Conservation (phyloP, 805 yeast species). For the Saccharomycopsis capsularis region DNA sequence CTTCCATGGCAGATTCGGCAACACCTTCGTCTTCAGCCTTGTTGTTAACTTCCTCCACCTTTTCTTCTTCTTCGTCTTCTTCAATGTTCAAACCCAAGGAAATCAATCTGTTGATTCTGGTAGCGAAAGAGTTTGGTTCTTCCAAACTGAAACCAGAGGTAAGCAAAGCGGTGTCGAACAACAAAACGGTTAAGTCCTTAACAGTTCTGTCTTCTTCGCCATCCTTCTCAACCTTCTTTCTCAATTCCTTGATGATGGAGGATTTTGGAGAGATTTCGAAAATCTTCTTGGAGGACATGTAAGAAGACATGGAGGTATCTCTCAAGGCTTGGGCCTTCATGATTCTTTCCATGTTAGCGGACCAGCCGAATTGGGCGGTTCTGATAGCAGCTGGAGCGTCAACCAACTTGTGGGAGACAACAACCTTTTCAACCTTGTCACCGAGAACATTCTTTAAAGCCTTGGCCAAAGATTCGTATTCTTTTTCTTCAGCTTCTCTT, state of each 20-base stretch:
- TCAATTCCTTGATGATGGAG: slow-evolving; percentile 90
- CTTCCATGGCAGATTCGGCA: slow-evolving; percentile 97
- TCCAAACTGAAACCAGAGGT: slow-evolving; percentile 99
- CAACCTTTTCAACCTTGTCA: slow-evolving; percentile 98
- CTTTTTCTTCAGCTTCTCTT: slow-evolving; percentile 90
- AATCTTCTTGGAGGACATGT: slow-evolving; percentile 99
- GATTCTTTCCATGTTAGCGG: slow-evolving; percentile 99
- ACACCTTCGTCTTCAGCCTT: slow-evolving; percentile 51
- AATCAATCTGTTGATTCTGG: slow-evolving; percentile 96
- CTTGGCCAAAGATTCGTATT: slow-evolving; percentile 88
- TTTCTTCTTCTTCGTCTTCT: slow-evolving; percentile 61
- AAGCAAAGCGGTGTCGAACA: slow-evolving; percentile 95
- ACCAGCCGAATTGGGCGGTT: slow-evolving; percentile 99
- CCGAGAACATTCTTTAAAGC: slow-evolving; percentile 96
- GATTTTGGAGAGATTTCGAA: slow-evolving; percentile 98
- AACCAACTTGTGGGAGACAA: slow-evolving; percentile 92
- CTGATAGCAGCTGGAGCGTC: slow-evolving; percentile 99
- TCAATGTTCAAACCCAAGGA: slow-evolving; percentile 98
- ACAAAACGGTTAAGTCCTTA: slow-evolving; percentile 90
- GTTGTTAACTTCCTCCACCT: slow-evolving; percentile 31
- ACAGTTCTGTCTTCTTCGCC: slow-evolving; percentile 99
- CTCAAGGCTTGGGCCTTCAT: slow-evolving; percentile 99
- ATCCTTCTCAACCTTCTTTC: slow-evolving; percentile 91
- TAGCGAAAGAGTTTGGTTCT: slow-evolving; percentile 96
- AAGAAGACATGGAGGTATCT: slow-evolving; percentile 97